Evolutionary conservation across 192 early-diverging fungal genomes (phyloP).

Genomic region (Geranomyces michiganensis): DNA sequence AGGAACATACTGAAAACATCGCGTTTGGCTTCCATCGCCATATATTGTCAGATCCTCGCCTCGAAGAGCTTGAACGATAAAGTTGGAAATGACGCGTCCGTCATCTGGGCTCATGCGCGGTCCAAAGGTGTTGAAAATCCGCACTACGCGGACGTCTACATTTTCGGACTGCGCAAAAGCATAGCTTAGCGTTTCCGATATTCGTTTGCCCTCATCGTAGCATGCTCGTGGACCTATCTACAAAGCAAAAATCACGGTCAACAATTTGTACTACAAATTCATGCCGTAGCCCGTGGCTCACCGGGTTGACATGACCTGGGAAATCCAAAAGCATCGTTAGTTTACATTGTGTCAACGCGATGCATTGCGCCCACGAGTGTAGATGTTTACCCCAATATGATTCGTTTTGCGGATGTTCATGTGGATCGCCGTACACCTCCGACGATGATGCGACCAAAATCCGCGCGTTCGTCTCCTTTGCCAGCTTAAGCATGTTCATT

Average conservation of each 20-base stretch:
- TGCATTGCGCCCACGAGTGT: too few species aligned
- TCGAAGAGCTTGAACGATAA: conserved; percentile 79
- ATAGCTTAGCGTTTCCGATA: conserved; percentile 82
- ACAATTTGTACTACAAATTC: not conserved
- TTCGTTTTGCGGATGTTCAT: conserved; percentile 83
- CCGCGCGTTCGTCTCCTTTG: conserved; percentile 77
- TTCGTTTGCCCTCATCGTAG: conserved; percentile 86
- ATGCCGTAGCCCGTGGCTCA: not conserved
- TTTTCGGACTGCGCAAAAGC: conserved; percentile 74
- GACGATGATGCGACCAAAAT: conserved; percentile 81
- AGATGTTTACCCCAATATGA: conserved; percentile 71
- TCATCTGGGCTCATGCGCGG: conserved; percentile 84
- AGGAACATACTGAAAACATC: conserved; percentile 85
- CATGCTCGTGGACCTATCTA: conserved; percentile 81
- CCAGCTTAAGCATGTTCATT: conserved; percentile 84
- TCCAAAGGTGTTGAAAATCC: conserved; percentile 82
- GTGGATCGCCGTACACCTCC: conserved; percentile 86
- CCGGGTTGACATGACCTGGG: conserved; percentile 8
- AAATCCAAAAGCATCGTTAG: too few species aligned
- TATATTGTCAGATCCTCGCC: conserved; percentile 79
- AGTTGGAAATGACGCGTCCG: conserved; percentile 84
- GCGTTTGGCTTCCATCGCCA: conserved; percentile 77
- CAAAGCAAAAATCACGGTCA: not conserved
- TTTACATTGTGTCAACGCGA: too few species aligned
- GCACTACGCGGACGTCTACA: conserved; percentile 75